Evolutionary conservation across 225 moss, liverwort and hornwort genomes (phyloP).

Genomic region (Marchantia paleacea): DNA sequence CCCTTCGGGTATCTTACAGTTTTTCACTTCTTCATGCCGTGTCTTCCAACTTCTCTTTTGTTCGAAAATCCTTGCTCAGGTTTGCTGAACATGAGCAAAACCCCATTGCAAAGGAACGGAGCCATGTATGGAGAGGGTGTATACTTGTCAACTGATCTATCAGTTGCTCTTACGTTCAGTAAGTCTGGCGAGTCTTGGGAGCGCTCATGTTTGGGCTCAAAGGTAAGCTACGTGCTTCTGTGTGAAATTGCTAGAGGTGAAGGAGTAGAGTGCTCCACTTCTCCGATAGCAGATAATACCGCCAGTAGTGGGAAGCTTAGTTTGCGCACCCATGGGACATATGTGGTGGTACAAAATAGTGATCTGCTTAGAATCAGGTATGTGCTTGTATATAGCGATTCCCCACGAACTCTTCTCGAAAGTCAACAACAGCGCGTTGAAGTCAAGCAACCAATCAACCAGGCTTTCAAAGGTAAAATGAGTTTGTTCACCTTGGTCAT

Average conservation of each 20-base stretch:
- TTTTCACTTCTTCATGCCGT: neutral
- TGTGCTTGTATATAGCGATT: slow-evolving; percentile 49
- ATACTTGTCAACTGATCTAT: slow-evolving; percentile 53
- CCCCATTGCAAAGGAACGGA: slow-evolving; percentile 52
- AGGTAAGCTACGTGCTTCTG: slow-evolving; percentile 50
- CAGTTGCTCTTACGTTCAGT: slow-evolving; percentile 51
- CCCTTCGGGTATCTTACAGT: too few species aligned
- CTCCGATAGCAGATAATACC: neutral
- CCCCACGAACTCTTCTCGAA: neutral
- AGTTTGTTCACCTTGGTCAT: slow-evolving; percentile 15
- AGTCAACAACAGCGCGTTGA: slow-evolving; percentile 8
- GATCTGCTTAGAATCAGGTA: slow-evolving; percentile 52
- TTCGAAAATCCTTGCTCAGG: slow-evolving; percentile 22
- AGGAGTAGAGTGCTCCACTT: slow-evolving; percentile 35
- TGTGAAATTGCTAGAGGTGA: slow-evolving; percentile 50
- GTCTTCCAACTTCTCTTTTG: neutral
- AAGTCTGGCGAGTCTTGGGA: slow-evolving; percentile 57
- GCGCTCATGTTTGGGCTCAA: slow-evolving; percentile 47
- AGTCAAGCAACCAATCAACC: neutral
- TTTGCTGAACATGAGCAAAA: slow-evolving; percentile 58
- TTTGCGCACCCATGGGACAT: slow-evolving; percentile 27
- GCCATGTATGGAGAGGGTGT: slow-evolving; percentile 57
- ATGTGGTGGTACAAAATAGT: slow-evolving; percentile 54
- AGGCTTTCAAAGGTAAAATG: slow-evolving; percentile 10
- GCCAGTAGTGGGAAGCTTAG: slow-evolving; percentile 5